Evolutionary conservation across 2,329 filamentous ascomycete genomes (phyloP), one percentile per base, ranked within the genome.

Genomic region (Neocucurbitaria cava): DNA sequence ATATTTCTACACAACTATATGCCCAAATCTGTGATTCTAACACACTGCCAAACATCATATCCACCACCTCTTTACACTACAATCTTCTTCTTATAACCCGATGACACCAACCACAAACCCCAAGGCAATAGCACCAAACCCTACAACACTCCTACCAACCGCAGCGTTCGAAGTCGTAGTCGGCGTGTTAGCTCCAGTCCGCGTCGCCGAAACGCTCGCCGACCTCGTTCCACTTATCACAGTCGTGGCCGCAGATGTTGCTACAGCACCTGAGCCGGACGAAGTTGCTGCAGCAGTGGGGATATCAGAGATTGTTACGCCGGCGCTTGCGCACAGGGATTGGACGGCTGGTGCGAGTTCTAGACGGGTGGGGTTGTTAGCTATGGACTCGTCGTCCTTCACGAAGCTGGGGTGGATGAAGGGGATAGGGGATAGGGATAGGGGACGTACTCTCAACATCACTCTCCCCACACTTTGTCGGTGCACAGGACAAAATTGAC

Each of bases 401-500:
- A n/a, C n/a, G n/a, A n/a, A n/a, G n/a, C n/a, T 48, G 26, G 4
- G 2, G 6, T 31, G 33, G 23, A 17, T 20, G 38, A 31, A n/a
- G 20, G 17, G 5, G 36, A 28, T 28, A 21, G n/a, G n/a, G 36
- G 11, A 30, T 13, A 21, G 17, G 9, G 13, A 2, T n/a, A 21
- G 11, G 13, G 9, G 28, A 71, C 77, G 49, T 76, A 80, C 76
- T 71, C 26, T 72, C 65, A 43, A 75, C 58, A 5, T 81, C 78
- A 1, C 62, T 58, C 6, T 69, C 56, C 4, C 66, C 68, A 72
- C 79, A 81, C 39, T 62, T 62, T 28, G 54, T 51, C 28, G 75
- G 74, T 17, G 79, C 61, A 61, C 79, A 82, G 2, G 59, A 56
- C 3, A 73, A 66, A 78, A 76, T 82, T 49, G 72, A 62, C 13